Percentiles rank a stretch among this genome's conserved stretches.
These are phyloP conservation scores for Exophiala sp. DNA, from an alignment of 2,329 filamentous ascomycete genomes.

Conservation along the genomic window DNA sequence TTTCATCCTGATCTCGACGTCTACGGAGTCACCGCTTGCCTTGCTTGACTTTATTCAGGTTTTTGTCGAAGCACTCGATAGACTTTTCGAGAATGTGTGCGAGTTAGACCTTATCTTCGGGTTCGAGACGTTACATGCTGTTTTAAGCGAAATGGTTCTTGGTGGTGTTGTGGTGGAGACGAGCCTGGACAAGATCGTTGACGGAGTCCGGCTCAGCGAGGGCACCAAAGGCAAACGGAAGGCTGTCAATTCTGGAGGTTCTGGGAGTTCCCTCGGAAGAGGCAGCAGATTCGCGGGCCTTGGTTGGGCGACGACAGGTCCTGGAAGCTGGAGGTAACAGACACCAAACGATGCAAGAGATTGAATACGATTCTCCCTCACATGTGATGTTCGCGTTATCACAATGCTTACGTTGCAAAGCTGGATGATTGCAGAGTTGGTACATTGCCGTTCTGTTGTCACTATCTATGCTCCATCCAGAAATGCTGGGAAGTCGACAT, in stretches of 20 bases:
- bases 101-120: conserved; percentile 98
- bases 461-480: too few relatives aligned
- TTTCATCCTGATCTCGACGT: conserved; percentile 96
- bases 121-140: conserved; percentile 89
- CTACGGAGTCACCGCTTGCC: conserved; percentile 91
- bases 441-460: too few relatives aligned
- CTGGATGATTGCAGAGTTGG: too few relatives aligned
- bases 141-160: conserved; percentile 31
- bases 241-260: conserved; percentile 42
- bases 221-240: conserved; percentile 42
- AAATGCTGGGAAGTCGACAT: too few relatives aligned
- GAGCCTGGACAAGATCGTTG: conserved; percentile 64
- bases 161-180: conserved; percentile 39
- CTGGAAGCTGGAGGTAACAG: conserved; percentile 24
- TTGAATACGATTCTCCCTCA: too few relatives aligned
- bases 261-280: conserved; percentile 20
- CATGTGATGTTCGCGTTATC: too few relatives aligned
- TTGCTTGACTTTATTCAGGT: conserved; percentile 97
- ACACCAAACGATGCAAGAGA: neutral
- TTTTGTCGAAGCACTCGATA: conserved; percentile 92
- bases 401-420: too few relatives aligned
- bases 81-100: conserved; percentile 97
- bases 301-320: conserved; percentile 25
- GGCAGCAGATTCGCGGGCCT: conserved; percentile 26
- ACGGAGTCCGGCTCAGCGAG: conserved; percentile 69